Base-by-base conservation (phyloP, 495 filamentous ascomycete genomes). In the Pseudevernia furfuracea region DNA sequence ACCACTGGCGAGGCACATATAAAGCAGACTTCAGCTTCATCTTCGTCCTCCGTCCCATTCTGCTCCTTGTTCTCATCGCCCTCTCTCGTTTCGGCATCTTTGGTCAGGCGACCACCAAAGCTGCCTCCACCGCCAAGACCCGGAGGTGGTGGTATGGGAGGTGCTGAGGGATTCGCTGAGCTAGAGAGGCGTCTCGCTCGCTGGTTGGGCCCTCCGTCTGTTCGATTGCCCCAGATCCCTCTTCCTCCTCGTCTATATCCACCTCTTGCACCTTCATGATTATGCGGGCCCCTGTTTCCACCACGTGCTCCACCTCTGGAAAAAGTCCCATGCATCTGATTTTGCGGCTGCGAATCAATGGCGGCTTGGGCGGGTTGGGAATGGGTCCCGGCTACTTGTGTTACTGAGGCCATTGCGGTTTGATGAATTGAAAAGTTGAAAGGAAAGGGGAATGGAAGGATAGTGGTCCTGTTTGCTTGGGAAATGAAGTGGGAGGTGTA, bases 1-100 rank as follows among this genome's bases (percentile, higher is more conserved):
- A 85, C 83, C 59, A 97, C 87, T 1, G 84, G 83, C 48, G 89
- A 93, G 32, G 95, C 92, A 74, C 94, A 99, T 66, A 99, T 97
- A 75, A 97, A 97, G 80, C 94, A 99, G 62, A 96, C 81, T 59
- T 96, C 90, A 12, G 81, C 84, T 66, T 93, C 89, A 32, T 80
- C 79, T 46, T 84, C 85, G 63, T 85, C 82, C 15, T 81, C 79
- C 6, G 73, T 71, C 37, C 70, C 73, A 23, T 65, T 68, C 48
- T 70, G 59, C 46, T 41, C 7, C 49, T 19, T 44, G 5, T 70
- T 72, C 8, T 44, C 58, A 36, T 71, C 69, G 39, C 61, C 67
- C 49, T 70, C 67, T 44, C 19, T 60, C n/a, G 32, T 66, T 68
- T 56, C 67, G 75, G 74, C 75, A 73, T 73, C 75, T 76, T 70